Percentiles rank a stretch among this genome's conserved stretches.
phyloP scores from a whole-genome alignment of 805 yeast genomes.

The Kuraishia floccosa region DNA sequence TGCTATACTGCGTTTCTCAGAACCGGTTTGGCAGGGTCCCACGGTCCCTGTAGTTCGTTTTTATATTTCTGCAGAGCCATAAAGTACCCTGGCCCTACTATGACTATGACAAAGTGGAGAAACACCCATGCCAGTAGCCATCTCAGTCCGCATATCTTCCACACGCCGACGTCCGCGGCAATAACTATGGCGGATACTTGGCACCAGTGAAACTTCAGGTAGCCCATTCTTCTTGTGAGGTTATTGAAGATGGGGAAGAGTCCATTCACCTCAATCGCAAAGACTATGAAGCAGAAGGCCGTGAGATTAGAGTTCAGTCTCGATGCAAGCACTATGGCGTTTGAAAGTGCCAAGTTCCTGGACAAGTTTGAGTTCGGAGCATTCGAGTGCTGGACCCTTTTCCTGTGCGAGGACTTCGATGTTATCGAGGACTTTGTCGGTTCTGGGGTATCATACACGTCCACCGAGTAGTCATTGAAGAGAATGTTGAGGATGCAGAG shows the following conservation, averaged over 20 bases:
- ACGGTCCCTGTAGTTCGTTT: constrained; percentile 82
- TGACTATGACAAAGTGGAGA: constrained; percentile 32
- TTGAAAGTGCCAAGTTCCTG: constrained; percentile 74
- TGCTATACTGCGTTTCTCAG: constrained; percentile 20
- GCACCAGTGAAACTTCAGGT: constrained; percentile 18
- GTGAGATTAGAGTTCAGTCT: constrained; percentile 60
- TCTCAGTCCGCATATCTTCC: constrained; percentile 25
- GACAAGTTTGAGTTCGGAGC: constrained; percentile 42
- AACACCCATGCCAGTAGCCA: constrained; percentile 37
- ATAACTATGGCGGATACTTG: constrained; percentile 15
- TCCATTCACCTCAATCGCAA: constrained; percentile 61
- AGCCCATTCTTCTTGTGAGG: constrained; percentile 35
- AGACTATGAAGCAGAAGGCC: constrained; percentile 76
- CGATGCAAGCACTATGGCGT: constrained; percentile 87
- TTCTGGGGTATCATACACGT: constrained; percentile 7
- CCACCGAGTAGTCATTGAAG: constrained; percentile 56
- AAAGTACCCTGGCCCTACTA: constrained; percentile 62
- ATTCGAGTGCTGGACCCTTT: neutral
- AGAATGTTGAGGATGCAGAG: constrained; percentile 57
- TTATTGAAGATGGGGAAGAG: constrained; percentile 61
- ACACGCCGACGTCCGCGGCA: constrained; percentile 20
- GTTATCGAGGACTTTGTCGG: constrained; percentile 2
- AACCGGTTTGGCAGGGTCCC: constrained; percentile 82
- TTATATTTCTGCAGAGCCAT: constrained; percentile 66
- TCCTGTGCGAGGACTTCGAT: too few relatives aligned